These are phyloP conservation scores for Cutaneotrichosporon sp. DNA, from an alignment of 1,284 basidiomycete genomes.

Conservation along the genomic window DNA sequence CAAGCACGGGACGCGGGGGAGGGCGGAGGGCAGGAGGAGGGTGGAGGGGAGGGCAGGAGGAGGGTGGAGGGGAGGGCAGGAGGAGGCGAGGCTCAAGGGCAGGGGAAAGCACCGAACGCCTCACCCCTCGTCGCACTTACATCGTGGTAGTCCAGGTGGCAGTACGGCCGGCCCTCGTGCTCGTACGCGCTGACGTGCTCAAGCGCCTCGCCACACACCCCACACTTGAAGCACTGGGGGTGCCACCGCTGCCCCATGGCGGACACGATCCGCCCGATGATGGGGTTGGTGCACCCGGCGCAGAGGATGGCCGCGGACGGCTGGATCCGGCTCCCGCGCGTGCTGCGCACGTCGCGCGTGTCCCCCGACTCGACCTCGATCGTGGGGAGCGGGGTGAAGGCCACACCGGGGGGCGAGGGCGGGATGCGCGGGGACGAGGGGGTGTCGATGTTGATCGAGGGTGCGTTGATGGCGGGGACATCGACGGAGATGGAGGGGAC, in stretches of 20 bases:
- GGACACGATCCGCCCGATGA: constrained; percentile 87
- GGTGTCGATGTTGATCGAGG: constrained; percentile 12
- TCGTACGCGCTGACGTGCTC: constrained; percentile 97
- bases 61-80: too few species aligned
- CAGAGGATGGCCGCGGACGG: constrained; percentile 42
- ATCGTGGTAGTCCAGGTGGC: constrained; percentile 95
- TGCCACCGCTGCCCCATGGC: constrained; percentile 90
- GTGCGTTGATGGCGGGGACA: not conserved
- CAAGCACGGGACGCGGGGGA: not conserved
- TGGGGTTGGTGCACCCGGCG: constrained; percentile 61
- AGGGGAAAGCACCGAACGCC: too few species aligned
- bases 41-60: too few species aligned
- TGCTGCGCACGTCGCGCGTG: constrained; percentile 21
- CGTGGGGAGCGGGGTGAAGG: constrained; percentile 34
- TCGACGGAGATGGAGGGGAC: not conserved
- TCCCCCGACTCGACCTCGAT: constrained; percentile 42
- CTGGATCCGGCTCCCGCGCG: constrained; percentile 19
- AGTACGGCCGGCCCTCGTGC: constrained; percentile 85
- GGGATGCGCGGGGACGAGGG: not conserved
- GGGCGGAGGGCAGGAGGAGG: too few species aligned
- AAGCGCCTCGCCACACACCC: constrained; percentile 75
- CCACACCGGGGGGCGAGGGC: constrained; percentile 22
- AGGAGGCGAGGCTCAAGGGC: too few species aligned
- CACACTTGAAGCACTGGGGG: constrained; percentile 76
- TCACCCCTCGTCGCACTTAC: too few species aligned